Evolutionary conservation across 305 asterid genomes (phyloP).

Genomic region (Coffea humblotiana): DNA sequence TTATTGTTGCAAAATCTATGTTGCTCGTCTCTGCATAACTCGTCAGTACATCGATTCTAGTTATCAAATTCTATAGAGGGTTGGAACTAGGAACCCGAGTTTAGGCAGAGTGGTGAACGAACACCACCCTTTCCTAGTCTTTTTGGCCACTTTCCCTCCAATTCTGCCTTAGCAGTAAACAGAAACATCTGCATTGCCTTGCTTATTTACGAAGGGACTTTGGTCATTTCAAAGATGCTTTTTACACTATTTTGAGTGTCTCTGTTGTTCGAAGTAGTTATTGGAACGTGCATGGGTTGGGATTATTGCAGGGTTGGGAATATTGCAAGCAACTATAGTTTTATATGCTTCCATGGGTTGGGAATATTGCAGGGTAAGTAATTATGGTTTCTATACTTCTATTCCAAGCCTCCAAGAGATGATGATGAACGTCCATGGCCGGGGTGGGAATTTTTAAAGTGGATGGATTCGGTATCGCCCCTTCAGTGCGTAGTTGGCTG

Average conservation of each 20-base stretch:
- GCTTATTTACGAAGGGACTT: too few species aligned
- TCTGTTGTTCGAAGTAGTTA: background rate
- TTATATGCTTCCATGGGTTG: too few species aligned
- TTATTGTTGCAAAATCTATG: too few species aligned
- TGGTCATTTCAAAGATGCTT: background rate
- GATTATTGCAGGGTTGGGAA: background rate
- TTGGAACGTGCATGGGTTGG: background rate
- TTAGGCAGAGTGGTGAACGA: too few species aligned
- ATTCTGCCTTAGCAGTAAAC: too few species aligned
- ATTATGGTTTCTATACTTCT: background rate
- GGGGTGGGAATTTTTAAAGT: constrained; percentile 5
- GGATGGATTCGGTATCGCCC: background rate
- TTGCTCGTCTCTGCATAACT: background rate
- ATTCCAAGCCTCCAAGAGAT: background rate
- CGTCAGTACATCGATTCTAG: background rate
- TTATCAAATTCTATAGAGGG: background rate
- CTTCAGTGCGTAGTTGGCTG: background rate
- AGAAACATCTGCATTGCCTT: too few species aligned
- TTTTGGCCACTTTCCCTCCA: background rate
- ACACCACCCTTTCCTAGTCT: background rate
- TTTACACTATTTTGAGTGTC: background rate
- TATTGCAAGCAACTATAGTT: too few species aligned
- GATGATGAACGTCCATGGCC: background rate
- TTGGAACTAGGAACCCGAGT: background rate
- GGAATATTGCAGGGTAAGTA: too few species aligned